A percentile compares a stretch with the other conserved stretches of the same genome.
phyloP scores from a whole-genome alignment of 371 early-diverging fungal genomes.

The Mortierella sp. region DNA sequence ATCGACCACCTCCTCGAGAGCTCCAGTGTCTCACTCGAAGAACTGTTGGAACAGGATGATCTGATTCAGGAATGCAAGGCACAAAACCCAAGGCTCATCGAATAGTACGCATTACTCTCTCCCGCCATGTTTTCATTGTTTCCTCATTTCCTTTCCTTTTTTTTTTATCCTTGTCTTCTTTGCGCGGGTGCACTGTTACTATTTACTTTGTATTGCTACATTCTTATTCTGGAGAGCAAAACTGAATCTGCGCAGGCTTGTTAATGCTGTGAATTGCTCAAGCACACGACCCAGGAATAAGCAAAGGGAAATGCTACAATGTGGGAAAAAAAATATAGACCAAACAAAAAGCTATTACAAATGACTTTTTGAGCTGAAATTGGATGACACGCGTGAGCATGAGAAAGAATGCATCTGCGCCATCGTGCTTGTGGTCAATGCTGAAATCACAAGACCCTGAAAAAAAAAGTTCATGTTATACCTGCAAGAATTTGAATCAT shows the following conservation, averaged over 20 bases:
- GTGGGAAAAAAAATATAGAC: neutral
- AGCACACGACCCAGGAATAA: neutral
- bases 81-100: slow-evolving; percentile 83
- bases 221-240: neutral
- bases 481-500: neutral
- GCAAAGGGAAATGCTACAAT: neutral
- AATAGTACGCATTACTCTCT: slow-evolving; percentile 68
- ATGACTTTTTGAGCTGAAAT: neutral
- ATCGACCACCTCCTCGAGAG: slow-evolving; percentile 84
- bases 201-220: neutral
- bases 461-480: neutral
- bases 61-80: slow-evolving; percentile 89
- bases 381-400: slow-evolving; percentile 5
- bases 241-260: neutral
- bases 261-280: neutral
- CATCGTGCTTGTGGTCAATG: neutral
- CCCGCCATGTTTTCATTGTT: neutral
- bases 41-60: slow-evolving; percentile 84
- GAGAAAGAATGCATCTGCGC: slow-evolving; percentile 7
- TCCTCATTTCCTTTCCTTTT: neutral
- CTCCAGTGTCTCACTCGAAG: slow-evolving; percentile 81
- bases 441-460: slow-evolving; percentile 15
- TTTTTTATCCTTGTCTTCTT: neutral
- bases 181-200: neutral
- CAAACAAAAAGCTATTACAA: neutral